These are phyloP conservation scores for Tuber magnatum DNA, from an alignment of 495 filamentous ascomycete species.

Conservation along the genomic window DNA sequence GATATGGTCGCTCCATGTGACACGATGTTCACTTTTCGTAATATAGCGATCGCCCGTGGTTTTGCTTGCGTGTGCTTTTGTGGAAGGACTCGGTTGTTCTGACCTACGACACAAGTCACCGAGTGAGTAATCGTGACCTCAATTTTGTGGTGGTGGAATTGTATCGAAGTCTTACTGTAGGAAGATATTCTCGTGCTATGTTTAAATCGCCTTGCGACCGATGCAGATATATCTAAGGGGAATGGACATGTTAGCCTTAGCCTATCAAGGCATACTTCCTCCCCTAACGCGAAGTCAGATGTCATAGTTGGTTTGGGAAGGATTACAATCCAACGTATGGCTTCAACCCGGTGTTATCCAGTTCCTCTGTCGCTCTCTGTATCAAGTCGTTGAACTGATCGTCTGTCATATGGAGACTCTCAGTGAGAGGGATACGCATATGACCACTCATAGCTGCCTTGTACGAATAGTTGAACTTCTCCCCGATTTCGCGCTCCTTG, in stretches of 20 bases:
- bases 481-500: slow-evolving; percentile 31
- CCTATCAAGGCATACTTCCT: slow-evolving; percentile 18
- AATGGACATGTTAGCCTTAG: slow-evolving; percentile 11
- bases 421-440: slow-evolving; percentile 45
- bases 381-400: slow-evolving; percentile 59
- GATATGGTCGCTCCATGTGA: background rate
- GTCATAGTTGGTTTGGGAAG: slow-evolving; percentile 5
- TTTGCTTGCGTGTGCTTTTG: background rate
- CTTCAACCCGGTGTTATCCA: slow-evolving; percentile 51
- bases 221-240: slow-evolving; percentile 51
- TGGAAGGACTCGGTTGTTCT: background rate
- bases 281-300: slow-evolving; percentile 4
- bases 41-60: background rate
- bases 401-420: slow-evolving; percentile 53
- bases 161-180: background rate
- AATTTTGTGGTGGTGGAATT: background rate
- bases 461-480: slow-evolving; percentile 19
- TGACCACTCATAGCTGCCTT: slow-evolving; percentile 13
- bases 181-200: slow-evolving; percentile 4
- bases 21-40: background rate
- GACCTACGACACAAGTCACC: background rate
- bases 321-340: slow-evolving; percentile 48
- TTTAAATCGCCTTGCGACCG: slow-evolving; percentile 46
- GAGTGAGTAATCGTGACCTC: slow-evolving; percentile 2
- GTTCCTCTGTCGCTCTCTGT: slow-evolving; percentile 59